Conservation (phyloP, 176 grass and related monocot species). For the Puya raimondii region DNA sequence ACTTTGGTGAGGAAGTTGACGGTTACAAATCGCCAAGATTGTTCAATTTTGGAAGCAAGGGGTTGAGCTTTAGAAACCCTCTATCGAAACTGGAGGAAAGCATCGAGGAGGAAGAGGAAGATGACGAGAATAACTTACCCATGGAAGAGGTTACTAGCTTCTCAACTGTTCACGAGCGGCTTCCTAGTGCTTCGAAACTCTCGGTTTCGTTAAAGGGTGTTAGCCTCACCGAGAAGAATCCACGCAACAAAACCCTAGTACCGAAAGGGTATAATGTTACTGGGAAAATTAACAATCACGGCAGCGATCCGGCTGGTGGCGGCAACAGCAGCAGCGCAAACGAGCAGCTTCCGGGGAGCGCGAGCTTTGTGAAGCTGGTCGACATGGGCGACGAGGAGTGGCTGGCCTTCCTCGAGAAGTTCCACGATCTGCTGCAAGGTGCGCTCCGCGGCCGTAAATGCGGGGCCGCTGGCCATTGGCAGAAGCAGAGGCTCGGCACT, state of each 20-base stretch:
- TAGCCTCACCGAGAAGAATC: background rate
- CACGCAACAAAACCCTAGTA: background rate
- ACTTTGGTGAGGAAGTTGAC: constrained; percentile 34
- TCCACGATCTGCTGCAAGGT: constrained; percentile 48
- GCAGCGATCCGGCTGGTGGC: constrained; percentile 9
- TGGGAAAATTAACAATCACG: constrained; percentile 24
- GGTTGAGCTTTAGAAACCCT: constrained; percentile 35
- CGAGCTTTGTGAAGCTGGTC: constrained; percentile 47
- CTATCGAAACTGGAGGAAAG: constrained; percentile 45
- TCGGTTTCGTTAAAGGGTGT: constrained; percentile 11
- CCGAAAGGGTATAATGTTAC: background rate
- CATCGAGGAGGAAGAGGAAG: constrained; percentile 32
- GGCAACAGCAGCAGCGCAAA: constrained; percentile 34
- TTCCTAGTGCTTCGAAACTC: constrained; percentile 10
- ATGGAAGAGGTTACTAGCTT: constrained; percentile 4
- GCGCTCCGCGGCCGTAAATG: constrained; percentile 12
- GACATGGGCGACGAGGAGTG: constrained; percentile 57
- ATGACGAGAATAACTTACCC: constrained; percentile 8
- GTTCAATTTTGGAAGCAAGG: constrained; percentile 25
- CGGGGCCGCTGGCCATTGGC: constrained; percentile 27
- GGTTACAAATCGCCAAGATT: constrained; percentile 26
- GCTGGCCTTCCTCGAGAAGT: constrained; percentile 37
- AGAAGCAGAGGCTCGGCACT: constrained; percentile 53
- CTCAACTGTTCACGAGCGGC: constrained; percentile 7
- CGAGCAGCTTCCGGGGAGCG: constrained; percentile 45